Percentiles rank a stretch among this genome's conserved stretches.
Conservation (phyloP, 768 basidiomycete genomes). For the Tricholoma furcatifolium region DNA sequence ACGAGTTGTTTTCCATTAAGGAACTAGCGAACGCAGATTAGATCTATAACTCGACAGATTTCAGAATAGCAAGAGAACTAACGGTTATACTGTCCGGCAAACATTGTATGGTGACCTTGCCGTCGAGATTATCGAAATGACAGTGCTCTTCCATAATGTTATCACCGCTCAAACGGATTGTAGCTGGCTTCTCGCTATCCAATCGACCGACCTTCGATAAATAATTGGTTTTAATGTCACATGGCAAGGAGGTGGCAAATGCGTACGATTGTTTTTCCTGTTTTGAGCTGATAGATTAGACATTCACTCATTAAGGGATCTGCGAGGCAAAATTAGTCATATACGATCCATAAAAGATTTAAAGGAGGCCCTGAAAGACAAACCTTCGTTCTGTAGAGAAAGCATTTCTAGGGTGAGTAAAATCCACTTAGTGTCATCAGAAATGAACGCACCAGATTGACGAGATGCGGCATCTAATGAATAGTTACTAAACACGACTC, state of each 20-base stretch:
- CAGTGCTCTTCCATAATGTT: constrained; percentile 94
- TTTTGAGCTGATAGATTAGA: constrained; percentile 58
- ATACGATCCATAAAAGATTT: constrained; percentile 3
- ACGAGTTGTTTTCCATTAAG: constrained; percentile 89
- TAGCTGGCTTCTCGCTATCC: constrained; percentile 77
- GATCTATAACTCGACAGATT: constrained; percentile 7
- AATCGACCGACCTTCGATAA: constrained; percentile 73
- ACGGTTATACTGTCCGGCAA: constrained; percentile 84
- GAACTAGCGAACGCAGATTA: constrained; percentile 50
- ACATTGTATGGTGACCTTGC: constrained; percentile 79
- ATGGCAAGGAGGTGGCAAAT: neutral
- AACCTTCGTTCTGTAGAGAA: constrained; percentile 66
- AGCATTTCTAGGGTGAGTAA: constrained; percentile 12
- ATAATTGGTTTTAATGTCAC: constrained; percentile 1
- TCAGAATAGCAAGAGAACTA: constrained; percentile 26
- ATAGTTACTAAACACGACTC: constrained; percentile 7
- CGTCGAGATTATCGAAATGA: constrained; percentile 82
- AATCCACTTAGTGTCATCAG: constrained; percentile 8
- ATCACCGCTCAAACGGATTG: constrained; percentile 90
- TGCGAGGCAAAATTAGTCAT: constrained; percentile 27
- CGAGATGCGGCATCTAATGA: constrained; percentile 84
- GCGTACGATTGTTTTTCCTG: constrained; percentile 20
- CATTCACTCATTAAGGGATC: constrained; percentile 98
- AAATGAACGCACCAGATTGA: constrained; percentile 73
- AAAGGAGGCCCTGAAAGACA: constrained; percentile 19